Conservation (phyloP, 495 filamentous ascomycete species). For the Ascodesmis nigricans region DNA sequence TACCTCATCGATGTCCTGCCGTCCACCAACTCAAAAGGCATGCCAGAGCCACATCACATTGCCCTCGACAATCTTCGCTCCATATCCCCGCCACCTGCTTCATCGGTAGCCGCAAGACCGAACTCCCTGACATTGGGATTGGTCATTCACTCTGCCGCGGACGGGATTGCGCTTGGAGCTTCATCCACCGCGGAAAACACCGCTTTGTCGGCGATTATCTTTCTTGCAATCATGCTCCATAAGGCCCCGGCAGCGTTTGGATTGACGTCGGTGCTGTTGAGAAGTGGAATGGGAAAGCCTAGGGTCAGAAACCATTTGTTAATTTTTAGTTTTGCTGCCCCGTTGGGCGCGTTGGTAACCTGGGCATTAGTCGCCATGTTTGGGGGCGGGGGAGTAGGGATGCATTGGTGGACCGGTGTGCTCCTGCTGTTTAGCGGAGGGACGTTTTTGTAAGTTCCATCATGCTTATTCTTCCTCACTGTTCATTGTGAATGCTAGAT, state of each 20-base stretch:
- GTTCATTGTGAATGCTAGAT: neutral
- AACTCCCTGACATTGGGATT: conserved; percentile 66
- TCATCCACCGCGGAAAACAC: conserved; percentile 43
- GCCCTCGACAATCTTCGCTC: conserved; percentile 48
- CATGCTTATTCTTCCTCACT: neutral
- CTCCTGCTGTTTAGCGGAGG: conserved; percentile 78
- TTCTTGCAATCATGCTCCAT: conserved; percentile 89
- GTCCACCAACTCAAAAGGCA: no score
- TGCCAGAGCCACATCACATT: conserved; percentile 42
- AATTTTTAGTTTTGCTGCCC: conserved; percentile 78
- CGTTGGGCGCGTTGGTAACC: conserved; percentile 62
- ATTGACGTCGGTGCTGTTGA: conserved; percentile 66
- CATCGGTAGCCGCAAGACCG: conserved; percentile 25
- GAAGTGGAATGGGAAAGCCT: conserved; percentile 59
- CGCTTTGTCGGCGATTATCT: conserved; percentile 68
- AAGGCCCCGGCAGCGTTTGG: conserved; percentile 95
- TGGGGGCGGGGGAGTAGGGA: conserved; percentile 32
- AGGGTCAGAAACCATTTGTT: conserved; percentile 66
- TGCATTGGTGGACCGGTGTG: conserved; percentile 79
- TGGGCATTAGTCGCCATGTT: conserved; percentile 56
- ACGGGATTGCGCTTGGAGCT: conserved; percentile 87
- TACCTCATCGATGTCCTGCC: conserved; percentile 85
- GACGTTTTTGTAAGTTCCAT: conserved; percentile 63
- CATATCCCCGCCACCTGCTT: conserved; percentile 22
- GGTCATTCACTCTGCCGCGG: conserved; percentile 92